Evolutionary conservation across 495 filamentous ascomycete species (phyloP), one percentile per base, ranked within the genome.

Genomic region (Trichoderma virens): DNA sequence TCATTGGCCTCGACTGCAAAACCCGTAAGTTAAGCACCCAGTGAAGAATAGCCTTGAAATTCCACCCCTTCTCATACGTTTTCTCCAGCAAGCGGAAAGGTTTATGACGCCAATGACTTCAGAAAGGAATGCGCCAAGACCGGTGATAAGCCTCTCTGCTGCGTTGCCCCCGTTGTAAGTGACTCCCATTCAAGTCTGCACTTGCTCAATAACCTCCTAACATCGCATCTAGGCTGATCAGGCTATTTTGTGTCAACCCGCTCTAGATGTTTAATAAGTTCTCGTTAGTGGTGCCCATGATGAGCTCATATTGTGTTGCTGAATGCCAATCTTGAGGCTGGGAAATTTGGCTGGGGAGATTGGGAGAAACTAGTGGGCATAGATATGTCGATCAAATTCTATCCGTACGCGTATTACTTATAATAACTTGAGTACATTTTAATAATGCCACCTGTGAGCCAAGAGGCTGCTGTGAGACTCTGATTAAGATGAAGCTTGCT

Each of bases 91-190:
- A 5, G 5, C 18, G 5, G 6, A 6, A n/a, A n/a, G 5, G 18
- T 20, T 27, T 20, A 27, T 14, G 45, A n/a, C 45, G 25, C 4
- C 32, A 35, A 4, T 14, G 25, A n/a, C 25, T 54, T 27, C 18
- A 4, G 25, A 4, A 54, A n/a, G 5, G 18, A 5, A 4, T 54
- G 45, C 45, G 18, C 18, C 25, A 27, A 54, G 6, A 27, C 25
- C 25, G 45, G 45, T 14, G 18, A 5, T 6, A 4, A 54, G 45
- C 18, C 45, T 27, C 18, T n/a, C 18, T 54, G 45, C 45, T 54
- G 45, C 45, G 45, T 54, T 5, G 45, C 45, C 45, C 45, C 45
- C 45, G 45, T 27, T n/a, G 45, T 54, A 54, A 54, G 45, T 20
- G 4, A 11, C 32, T 11, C 32, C 32, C 4, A 18, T 14, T 27